A percentile compares a stretch with the other conserved stretches of the same genome.
phyloP scores from a whole-genome alignment of 352 stramenopile genomes.

The Phytophthora tentaculata region DNA sequence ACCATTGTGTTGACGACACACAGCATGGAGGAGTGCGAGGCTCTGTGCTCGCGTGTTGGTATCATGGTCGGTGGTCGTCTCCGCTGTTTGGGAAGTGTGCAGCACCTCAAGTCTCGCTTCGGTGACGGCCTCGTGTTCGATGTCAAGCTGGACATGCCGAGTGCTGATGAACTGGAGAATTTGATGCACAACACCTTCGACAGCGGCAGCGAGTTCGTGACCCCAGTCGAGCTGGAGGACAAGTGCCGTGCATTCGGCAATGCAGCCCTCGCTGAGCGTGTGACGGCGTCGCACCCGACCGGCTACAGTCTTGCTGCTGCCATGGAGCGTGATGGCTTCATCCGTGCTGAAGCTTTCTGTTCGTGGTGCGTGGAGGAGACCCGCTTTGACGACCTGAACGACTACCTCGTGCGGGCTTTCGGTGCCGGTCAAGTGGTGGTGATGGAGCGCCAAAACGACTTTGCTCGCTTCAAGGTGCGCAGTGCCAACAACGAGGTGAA shows the following conservation, averaged over 20 bases:
- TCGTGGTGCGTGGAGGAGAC: conserved; percentile 69
- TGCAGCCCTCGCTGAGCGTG: conserved; percentile 32
- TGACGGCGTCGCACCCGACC: conserved; percentile 53
- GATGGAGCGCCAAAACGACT: conserved; percentile 72
- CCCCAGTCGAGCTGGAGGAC: conserved; percentile 21
- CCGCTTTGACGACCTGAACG: conserved; percentile 47
- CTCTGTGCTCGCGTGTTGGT: conserved; percentile 92
- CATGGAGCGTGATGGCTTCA: conserved; percentile 48
- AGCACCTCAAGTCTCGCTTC: conserved; percentile 97
- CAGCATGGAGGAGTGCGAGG: conserved; percentile 96
- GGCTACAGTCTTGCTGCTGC: conserved; percentile 60
- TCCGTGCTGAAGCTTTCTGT: conserved; percentile 47
- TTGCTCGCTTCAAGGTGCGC: conserved; percentile 69
- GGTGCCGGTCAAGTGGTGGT: conserved; percentile 19
- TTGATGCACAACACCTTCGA: conserved; percentile 30
- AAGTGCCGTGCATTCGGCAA: conserved; percentile 54
- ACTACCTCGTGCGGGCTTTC: conserved; percentile 43
- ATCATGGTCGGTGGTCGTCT: conserved; percentile 91
- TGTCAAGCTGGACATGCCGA: conserved; percentile 54
- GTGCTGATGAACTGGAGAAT: conserved; percentile 35
- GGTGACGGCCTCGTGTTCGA: conserved; percentile 94
- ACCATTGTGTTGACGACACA: conserved; percentile 95
- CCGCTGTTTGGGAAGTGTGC: conserved; percentile 82
- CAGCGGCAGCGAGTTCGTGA: conserved; percentile 26
- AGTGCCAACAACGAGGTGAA: conserved; percentile 38